Evolutionary conservation across 768 basidiomycete genomes (phyloP), one percentile per base, ranked within the genome.

Genomic region (Pisolithus marmoratus): DNA sequence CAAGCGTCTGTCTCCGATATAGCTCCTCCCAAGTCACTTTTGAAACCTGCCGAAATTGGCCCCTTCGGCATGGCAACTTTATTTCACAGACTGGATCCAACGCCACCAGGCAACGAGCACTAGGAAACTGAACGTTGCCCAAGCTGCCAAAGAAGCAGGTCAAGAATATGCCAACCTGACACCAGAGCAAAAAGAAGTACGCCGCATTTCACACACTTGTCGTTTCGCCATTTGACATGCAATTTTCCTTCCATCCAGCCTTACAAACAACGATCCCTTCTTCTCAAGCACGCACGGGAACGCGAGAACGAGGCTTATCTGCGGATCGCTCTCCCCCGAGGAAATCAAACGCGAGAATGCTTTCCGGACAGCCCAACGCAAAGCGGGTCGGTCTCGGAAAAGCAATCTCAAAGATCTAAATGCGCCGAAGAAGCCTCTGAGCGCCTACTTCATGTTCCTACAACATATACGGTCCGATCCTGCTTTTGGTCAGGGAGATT

Each of bases 331-430:
- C 43, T 93, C 93, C 0, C 94, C 93, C 5, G 90, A 93, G 4
- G 94, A 95, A 66, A 94, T 96, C 76, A 89, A 91, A 62, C 86
- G 84, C 64, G 94, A 96, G 79, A 96, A 96, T 66, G 77, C 75
- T 7, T 96, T 86, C 71, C 85, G 94, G 38, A 84, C 94, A 38
- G 90, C 91, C 27, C 93, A 95, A 70, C 84, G 94, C 54, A 92
- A 91, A 70, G 87, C 90, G 15, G 94, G 94, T 56, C 93, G 92
- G 69, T 93, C 89, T 37, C 79, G 91, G 56, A 90, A 87, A 78
- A 87, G 87, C 58, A 96, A 96, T 66, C 88, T 96, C 71, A 95
- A 94, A 73, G 93, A 96, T 66, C 93, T 93, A 31, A 95, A 96
- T 63, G 94, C 92, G 8, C 94, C 94, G 3, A 94, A 93, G 82